These are phyloP conservation scores for Schizophyllum commune DNA, from an alignment of 1,284 basidiomycete species.

Conservation along the genomic window DNA sequence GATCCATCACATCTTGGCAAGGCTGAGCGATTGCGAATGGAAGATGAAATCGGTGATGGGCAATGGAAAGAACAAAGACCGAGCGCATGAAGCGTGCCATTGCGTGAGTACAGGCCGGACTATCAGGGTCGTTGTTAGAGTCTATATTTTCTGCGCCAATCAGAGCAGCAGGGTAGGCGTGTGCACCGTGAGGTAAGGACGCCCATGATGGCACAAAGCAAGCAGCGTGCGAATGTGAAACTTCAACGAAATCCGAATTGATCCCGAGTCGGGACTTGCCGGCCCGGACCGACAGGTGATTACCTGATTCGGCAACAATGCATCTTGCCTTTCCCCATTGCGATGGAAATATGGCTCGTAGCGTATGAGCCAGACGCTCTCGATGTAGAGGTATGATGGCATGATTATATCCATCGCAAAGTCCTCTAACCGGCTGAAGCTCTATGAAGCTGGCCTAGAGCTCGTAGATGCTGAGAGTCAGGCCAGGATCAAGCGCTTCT, in stretches of 20 bases:
- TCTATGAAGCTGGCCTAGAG: constrained; percentile 47
- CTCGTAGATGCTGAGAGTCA: constrained; percentile 48
- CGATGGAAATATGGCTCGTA: background rate
- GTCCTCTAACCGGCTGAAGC: constrained; percentile 26
- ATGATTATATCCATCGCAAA: background rate
- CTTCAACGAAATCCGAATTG: background rate
- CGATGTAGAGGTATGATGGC: background rate
- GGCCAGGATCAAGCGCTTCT: constrained; percentile 52
- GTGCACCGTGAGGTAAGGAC: no score
- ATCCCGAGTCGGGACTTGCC: background rate
- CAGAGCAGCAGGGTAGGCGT: no score
- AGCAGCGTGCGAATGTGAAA: background rate
- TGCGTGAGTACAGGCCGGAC: no score
- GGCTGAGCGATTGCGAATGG: no score
- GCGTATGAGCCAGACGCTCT: background rate
- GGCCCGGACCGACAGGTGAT: background rate
- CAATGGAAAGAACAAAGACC: no score
- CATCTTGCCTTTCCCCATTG: background rate
- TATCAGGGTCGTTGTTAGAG: no score
- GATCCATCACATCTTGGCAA: no score
- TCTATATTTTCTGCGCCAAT: no score
- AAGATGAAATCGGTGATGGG: no score
- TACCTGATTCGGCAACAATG: background rate
- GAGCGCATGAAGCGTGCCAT: no score
- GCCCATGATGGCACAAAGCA: no score